Base-by-base conservation (phyloP, 768 basidiomycete genomes). In the Panaeolus papilionaceus region DNA sequence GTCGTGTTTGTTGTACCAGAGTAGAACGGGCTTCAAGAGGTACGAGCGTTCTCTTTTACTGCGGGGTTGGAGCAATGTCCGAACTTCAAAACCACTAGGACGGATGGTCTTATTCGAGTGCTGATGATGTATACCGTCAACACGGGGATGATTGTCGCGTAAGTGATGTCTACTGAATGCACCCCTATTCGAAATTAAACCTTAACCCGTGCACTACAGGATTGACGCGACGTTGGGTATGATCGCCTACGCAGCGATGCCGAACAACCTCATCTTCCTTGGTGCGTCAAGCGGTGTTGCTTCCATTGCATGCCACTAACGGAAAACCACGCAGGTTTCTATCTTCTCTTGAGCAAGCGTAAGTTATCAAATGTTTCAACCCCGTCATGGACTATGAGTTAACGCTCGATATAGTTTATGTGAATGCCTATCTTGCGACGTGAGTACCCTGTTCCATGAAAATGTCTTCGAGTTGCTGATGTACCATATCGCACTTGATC, bases 111-210 rank as follows among this genome's bases (percentile, higher is more conserved):
- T 9, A 78, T 88, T 63, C 80, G 78, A 12, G 72, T 78, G 0
- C 79, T 90, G 4, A 82, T 89, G 73, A 49, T 80, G 38, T 89
- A 87, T 67, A 80, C 83, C 2, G 79, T 89, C 64, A 87, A 88
- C 68, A 89, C 88, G 0, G 88, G 88, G 71, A 68, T 82, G 70
- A 76, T 81, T 40, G 77, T 80, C 39, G 79, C 78, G 78, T 83
- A 76, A 75, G 87, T 72, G 70, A 16, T 2, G 38, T 18, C 62
- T 7, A 18, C 9, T 18, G 10, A 18, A 12, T 10, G 33, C 14
- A 33, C 1, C 16, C 4, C n/a, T 33, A 4, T 38, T 12, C n/a
- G 28, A 23, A 38, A 20, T 26, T 4, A 20, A 37, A 33, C 7
- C 1, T 28, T 6, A 5, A 9, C 42, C 42, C 14, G 5, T 16